A percentile compares a stretch with the other conserved stretches of the same genome.
Conservation (phyloP, 2,329 filamentous ascomycete species). For the Talaromyces rugulosus region DNA sequence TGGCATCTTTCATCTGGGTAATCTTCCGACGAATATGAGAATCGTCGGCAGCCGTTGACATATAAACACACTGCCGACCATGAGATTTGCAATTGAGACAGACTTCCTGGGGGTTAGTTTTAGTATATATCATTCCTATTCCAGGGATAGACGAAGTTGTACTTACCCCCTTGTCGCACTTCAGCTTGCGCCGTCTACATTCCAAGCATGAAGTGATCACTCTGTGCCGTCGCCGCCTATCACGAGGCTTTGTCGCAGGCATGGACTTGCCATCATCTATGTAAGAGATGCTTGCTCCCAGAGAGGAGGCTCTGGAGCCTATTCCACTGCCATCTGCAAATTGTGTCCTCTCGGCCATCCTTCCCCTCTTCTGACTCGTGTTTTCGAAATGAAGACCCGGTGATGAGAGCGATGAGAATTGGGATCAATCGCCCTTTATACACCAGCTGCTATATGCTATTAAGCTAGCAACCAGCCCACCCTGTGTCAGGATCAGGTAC, state of each 20-base stretch:
- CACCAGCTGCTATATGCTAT: background rate
- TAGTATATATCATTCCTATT: background rate
- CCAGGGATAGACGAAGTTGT: background rate
- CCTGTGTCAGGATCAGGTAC: background rate
- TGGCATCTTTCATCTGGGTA: constrained; percentile 1
- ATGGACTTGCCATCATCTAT: background rate
- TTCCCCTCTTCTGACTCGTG: background rate
- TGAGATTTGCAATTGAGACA: background rate
- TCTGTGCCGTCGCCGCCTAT: constrained; percentile 1
- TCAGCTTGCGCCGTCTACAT: constrained; percentile 2
- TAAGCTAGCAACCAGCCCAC: background rate
- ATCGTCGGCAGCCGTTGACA: background rate
- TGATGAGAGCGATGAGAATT: background rate
- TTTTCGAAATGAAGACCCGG: background rate
- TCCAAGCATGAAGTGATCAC: constrained; percentile 1
- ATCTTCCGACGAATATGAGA: background rate
- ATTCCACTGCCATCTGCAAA: background rate
- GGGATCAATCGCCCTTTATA: background rate
- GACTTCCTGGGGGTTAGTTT: background rate
- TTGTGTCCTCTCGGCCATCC: background rate
- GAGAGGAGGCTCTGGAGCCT: background rate
- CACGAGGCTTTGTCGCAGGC: background rate
- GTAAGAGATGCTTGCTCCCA: background rate
- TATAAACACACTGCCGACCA: constrained; percentile 2
- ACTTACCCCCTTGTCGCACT: constrained; percentile 2